Evolutionary conservation across 306 rosid species (phyloP).

Genomic region (Lotus japonicus): DNA sequence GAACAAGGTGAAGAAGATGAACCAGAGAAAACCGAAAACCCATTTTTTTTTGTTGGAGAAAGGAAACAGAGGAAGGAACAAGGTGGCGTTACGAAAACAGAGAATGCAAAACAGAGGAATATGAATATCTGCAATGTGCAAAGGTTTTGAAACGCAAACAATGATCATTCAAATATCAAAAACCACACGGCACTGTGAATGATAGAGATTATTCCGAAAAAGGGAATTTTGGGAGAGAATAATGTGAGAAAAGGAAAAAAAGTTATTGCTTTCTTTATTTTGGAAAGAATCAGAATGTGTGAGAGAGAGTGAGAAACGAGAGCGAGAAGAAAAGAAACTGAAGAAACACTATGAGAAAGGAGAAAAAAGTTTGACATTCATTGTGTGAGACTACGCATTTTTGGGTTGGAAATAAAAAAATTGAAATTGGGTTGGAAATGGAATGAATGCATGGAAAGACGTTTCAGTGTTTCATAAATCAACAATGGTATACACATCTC

Average conservation of each 20-base stretch:
- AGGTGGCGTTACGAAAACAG: too few relatives aligned
- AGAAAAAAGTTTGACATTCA: too few relatives aligned
- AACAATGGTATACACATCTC: too few relatives aligned
- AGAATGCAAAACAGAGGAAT: not conserved
- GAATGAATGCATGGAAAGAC: too few relatives aligned
- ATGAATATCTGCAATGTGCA: not conserved
- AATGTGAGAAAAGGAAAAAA: not conserved
- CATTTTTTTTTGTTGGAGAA: not conserved
- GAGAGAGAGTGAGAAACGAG: not conserved
- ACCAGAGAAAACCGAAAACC: conserved; percentile 12
- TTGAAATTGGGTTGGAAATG: too few relatives aligned
- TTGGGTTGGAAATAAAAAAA: too few relatives aligned
- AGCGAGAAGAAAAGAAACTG: not conserved
- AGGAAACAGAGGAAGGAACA: too few relatives aligned
- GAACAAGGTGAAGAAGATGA: not conserved
- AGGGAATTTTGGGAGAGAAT: not conserved
- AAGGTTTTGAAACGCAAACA: not conserved
- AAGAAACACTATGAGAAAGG: too few relatives aligned
- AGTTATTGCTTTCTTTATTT: not conserved
- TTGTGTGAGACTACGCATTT: too few relatives aligned
- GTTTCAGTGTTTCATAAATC: too few relatives aligned
- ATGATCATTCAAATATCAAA: not conserved
- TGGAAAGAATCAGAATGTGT: conserved; percentile 14
- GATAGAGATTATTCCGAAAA: not conserved
- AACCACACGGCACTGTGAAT: not conserved